These are phyloP conservation scores for Curvularia eragrostidis DNA, from an alignment of 2,329 filamentous ascomycete species.

Conservation along the genomic window DNA sequence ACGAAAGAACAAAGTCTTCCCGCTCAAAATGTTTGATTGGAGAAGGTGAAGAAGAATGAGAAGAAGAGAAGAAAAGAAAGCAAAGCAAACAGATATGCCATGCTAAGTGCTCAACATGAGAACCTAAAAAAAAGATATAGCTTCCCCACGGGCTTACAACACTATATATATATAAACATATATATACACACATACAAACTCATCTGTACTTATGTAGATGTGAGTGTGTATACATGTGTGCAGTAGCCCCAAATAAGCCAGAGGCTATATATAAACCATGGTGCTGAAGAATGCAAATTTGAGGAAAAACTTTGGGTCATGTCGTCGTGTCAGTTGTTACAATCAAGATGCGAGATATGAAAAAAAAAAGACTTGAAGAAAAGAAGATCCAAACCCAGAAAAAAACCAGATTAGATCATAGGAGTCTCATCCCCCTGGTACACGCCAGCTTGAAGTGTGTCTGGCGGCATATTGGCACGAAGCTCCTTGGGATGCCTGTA, in stretches of 20 bases:
- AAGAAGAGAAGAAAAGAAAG: neutral
- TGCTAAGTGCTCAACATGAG: constrained; percentile 32
- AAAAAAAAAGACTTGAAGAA: constrained; percentile 2
- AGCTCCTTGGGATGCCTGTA: constrained; percentile 56
- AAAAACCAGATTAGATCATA: constrained; percentile 43
- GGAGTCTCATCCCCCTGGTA: constrained; percentile 43
- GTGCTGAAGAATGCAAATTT: constrained; percentile 28
- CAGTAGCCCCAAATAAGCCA: neutral
- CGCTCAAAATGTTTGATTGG: constrained; percentile 3
- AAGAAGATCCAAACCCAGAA: neutral
- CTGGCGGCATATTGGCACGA: constrained; percentile 59
- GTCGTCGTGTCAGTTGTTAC: constrained; percentile 37
- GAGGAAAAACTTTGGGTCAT: constrained; percentile 29
- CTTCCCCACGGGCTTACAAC: too few species aligned
- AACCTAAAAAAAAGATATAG: too few species aligned
- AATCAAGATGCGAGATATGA: neutral
- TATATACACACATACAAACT: too few species aligned
- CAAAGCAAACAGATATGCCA: constrained; percentile 13
- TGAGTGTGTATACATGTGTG: neutral
- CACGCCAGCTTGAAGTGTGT: constrained; percentile 54
- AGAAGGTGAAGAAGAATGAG: neutral
- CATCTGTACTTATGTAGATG: too few species aligned
- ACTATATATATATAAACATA: too few species aligned
- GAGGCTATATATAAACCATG: constrained; percentile 22
- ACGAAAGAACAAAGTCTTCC: neutral